These are phyloP conservation scores for Glebionis coronaria DNA, from an alignment of 129 eudicot genomes.

Conservation along the genomic window DNA sequence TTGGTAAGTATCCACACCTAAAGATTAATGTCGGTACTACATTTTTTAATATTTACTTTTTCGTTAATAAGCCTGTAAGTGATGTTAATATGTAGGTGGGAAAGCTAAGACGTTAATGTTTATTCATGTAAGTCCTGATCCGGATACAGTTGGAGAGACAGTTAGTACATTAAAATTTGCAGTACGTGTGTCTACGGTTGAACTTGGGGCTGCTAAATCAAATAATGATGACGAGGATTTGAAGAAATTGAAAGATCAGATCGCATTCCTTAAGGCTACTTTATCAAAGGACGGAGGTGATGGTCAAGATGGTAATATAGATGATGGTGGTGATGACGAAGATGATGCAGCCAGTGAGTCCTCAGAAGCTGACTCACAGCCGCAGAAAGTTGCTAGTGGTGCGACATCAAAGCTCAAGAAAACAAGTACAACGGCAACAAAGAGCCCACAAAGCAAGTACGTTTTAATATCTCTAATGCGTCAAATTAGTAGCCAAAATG, in stretches of 20 bases:
- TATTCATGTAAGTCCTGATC: slow-evolving; percentile 80
- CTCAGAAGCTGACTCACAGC: slow-evolving; percentile 50
- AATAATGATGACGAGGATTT: slow-evolving; percentile 57
- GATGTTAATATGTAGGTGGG: slow-evolving; percentile 47
- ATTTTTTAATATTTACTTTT: background rate
- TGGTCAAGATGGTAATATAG: slow-evolving; percentile 17
- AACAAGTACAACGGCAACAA: slow-evolving; percentile 40
- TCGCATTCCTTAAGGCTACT: slow-evolving; percentile 58
- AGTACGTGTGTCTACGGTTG: slow-evolving; percentile 76
- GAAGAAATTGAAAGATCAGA: slow-evolving; percentile 76
- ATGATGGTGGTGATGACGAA: slow-evolving; percentile 34
- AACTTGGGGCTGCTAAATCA: slow-evolving; percentile 74
- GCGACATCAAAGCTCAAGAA: slow-evolving; percentile 40
- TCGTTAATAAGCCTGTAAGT: slow-evolving; percentile 6
- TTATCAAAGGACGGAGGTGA: slow-evolving; percentile 63
- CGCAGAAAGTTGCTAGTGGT: slow-evolving; percentile 34
- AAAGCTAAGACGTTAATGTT: slow-evolving; percentile 93
- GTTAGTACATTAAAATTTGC: slow-evolving; percentile 86
- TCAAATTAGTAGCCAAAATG: background rate
- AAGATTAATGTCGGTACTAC: background rate
- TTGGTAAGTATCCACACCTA: slow-evolving; percentile 34
- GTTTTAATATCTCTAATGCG: background rate
- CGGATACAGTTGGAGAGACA: slow-evolving; percentile 69
- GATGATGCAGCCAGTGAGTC: slow-evolving; percentile 53
- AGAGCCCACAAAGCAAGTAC: slow-evolving; percentile 48